Evolutionary conservation across 2,329 filamentous ascomycete species (phyloP), one percentile per base, ranked within the genome.

Genomic region (Epichloe gansuensis): DNA sequence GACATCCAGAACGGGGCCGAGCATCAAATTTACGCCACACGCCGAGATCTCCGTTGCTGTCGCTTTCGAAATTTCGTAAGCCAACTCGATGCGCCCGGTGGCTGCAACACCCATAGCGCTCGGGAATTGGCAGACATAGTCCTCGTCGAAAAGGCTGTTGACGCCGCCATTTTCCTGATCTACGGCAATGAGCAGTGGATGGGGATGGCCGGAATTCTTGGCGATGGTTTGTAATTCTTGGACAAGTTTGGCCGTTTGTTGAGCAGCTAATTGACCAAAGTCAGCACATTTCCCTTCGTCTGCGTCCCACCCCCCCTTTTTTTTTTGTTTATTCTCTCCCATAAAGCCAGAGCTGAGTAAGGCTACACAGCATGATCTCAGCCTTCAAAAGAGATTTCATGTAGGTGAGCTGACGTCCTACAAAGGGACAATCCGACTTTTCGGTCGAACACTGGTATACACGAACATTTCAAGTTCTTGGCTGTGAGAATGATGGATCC

Each of bases 81-180:
- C 88, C 51, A 97, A 73, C 11, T 93, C 82, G 38, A 83, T 84
- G 11, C 85, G 90, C 25, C 90, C 89, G 4, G 90, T 89, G 23
- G 93, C 93, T n/a, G 91, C 89, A 55, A 96, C 78, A 12, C 90
- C 91, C 91, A 98, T 97, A 56, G 91, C 87, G 63, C 90, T 95
- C 8, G 93, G 93, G 60, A 95, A 98, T 65, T 97, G 93, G 58
- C 89, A 89, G 59, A 97, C 91, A 65, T 90, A 93, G 62, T 93
- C 88, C 60, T 95, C 89, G 66, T 97, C 91, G 63, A 94, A 96
- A 2, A 97, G 77, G 69, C 89, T 95, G 71, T 96, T 97, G 66
- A 96, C 91, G 3, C 91, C 90, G 57, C 93, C 93, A 80, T 98
- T 97, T 67, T 98, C 93, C 66, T 98, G 93, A 64, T 97, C 93